phyloP scores from a whole-genome alignment of 352 stramenopile species.

The Pythium chondricola region DNA sequence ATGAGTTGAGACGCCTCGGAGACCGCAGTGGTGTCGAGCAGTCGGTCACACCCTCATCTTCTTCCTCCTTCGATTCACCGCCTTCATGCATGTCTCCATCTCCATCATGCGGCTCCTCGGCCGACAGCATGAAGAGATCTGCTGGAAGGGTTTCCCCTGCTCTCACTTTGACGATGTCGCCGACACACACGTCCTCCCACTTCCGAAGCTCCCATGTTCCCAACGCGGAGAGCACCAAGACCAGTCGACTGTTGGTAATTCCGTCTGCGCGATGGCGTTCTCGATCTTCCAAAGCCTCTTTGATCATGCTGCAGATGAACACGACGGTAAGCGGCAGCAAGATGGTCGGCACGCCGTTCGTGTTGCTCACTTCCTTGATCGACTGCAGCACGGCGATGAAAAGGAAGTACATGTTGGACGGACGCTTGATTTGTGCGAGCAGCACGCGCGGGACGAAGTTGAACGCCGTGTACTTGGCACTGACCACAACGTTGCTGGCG shows the following conservation, averaged over 20 bases:
- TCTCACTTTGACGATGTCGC: slow-evolving; percentile 74
- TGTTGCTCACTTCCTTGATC: slow-evolving; percentile 83
- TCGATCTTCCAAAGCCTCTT: slow-evolving; percentile 78
- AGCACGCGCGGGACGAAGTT: slow-evolving; percentile 75
- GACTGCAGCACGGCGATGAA: slow-evolving; percentile 81
- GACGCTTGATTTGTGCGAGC: slow-evolving; percentile 62
- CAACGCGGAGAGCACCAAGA: slow-evolving; percentile 36
- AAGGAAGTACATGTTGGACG: slow-evolving; percentile 84
- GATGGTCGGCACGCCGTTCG: slow-evolving; percentile 75
- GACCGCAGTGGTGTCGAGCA: background rate
- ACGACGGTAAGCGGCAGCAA: slow-evolving; percentile 67
- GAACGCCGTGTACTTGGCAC: slow-evolving; percentile 75
- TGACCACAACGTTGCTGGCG: slow-evolving; percentile 64
- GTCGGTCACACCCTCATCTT: slow-evolving; percentile 1
- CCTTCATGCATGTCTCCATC: slow-evolving; percentile 13
- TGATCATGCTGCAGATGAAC: slow-evolving; percentile 76
- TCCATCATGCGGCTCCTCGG: slow-evolving; percentile 40
- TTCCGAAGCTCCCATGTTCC: slow-evolving; percentile 43
- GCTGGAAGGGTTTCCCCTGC: slow-evolving; percentile 59
- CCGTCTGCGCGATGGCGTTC: slow-evolving; percentile 67
- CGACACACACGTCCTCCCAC: slow-evolving; percentile 71
- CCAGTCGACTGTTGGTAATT: slow-evolving; percentile 60
- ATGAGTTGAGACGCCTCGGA: slow-evolving; percentile 4
- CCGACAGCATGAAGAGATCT: slow-evolving; percentile 63
- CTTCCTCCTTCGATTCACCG: slow-evolving; percentile 3